These are phyloP conservation scores for Mortierella sp. DNA, from an alignment of 371 early-diverging fungal species.

Conservation along the genomic window DNA sequence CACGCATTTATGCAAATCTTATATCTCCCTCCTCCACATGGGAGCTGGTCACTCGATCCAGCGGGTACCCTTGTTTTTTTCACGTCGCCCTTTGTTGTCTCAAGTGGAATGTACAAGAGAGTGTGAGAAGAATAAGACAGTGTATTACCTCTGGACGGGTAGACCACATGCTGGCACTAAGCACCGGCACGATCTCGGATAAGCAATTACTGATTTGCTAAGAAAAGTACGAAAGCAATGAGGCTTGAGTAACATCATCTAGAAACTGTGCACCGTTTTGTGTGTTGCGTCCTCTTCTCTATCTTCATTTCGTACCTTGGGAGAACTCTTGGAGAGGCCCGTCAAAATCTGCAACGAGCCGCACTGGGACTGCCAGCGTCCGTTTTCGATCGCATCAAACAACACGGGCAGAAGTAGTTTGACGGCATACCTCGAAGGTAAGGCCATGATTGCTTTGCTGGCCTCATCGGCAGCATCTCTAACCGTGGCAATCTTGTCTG, in stretches of 20 bases:
- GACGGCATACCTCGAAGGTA: constrained; percentile 54
- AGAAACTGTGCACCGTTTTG: background rate
- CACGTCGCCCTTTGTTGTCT: too few species aligned
- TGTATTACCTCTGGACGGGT: constrained; percentile 70
- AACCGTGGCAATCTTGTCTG: constrained; percentile 63
- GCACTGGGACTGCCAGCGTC: constrained; percentile 68
- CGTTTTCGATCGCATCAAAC: constrained; percentile 60
- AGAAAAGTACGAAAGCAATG: background rate
- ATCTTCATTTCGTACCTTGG: constrained; percentile 19
- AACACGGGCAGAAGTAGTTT: constrained; percentile 59
- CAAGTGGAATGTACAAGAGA: too few species aligned
- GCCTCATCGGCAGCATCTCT: constrained; percentile 62
- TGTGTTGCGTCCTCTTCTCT: background rate
- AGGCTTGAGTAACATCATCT: background rate
- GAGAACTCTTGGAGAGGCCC: constrained; percentile 47
- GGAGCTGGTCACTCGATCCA: too few species aligned
- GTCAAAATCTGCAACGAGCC: constrained; percentile 58
- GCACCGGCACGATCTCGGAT: constrained; percentile 74
- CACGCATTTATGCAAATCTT: too few species aligned
- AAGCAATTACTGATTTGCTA: constrained; percentile 50
- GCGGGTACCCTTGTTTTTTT: background rate
- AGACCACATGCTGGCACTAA: constrained; percentile 80
- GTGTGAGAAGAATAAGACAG: too few species aligned
- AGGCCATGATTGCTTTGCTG: constrained; percentile 52
- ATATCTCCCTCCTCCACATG: too few species aligned